Evolutionary conservation across 106 monocot genomes (phyloP).

Genomic region (Phalaenopsis equestris): DNA sequence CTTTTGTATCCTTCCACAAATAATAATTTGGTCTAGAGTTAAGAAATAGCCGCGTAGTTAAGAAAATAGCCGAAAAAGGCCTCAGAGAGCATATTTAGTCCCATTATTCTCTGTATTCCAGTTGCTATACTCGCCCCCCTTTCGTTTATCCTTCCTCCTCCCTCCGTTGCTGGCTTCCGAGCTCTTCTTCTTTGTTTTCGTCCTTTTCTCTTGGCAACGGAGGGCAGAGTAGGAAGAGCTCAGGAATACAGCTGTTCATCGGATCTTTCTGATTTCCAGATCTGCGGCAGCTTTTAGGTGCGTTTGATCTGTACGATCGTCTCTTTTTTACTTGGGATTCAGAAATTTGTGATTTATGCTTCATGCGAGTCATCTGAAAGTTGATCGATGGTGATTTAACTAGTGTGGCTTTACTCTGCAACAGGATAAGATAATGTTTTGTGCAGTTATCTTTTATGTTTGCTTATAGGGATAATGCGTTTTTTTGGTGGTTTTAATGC

Average conservation of each 20-base stretch:
- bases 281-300: neutral
- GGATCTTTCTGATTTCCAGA: slow-evolving; percentile 1
- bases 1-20: too few species aligned
- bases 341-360: neutral
- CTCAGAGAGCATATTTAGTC: neutral
- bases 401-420: neutral
- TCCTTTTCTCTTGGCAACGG: neutral
- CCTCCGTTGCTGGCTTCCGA: neutral
- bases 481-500: neutral
- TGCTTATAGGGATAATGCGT: neutral
- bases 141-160: neutral
- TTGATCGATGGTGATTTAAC: neutral
- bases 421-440: neutral
- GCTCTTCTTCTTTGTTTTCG: slow-evolving; percentile 1
- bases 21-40: too few species aligned
- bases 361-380: neutral
- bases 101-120: too few species aligned
- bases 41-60: too few species aligned
- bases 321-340: neutral
- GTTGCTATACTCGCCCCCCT: neutral
- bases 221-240: neutral
- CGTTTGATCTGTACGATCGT: neutral
- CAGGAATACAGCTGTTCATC: neutral
- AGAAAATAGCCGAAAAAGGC: too few species aligned
- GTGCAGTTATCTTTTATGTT: neutral